Conservation (phyloP, 1,284 basidiomycete species). For the Abortiporus biennis region DNA sequence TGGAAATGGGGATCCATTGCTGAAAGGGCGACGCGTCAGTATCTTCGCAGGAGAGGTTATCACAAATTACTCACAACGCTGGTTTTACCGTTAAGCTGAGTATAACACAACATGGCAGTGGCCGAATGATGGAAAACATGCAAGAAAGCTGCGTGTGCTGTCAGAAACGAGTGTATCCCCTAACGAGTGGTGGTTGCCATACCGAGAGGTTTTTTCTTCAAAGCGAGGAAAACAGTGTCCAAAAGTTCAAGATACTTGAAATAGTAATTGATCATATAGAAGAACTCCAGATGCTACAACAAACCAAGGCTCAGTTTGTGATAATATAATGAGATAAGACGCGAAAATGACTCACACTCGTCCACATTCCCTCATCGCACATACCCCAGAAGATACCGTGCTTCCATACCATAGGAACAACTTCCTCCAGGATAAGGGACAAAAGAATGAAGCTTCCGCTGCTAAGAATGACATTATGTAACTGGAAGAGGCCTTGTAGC, state of each 20-base stretch:
- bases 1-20: constrained; percentile 95
- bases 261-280: constrained; percentile 98
- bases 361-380: constrained; percentile 80
- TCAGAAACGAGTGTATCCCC: background rate
- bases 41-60: constrained; percentile 9
- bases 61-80: constrained; percentile 60
- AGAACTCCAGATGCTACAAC: constrained; percentile 81
- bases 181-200: constrained; percentile 18
- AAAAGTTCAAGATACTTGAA: constrained; percentile 93
- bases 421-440: constrained; percentile 85
- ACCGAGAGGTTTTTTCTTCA: constrained; percentile 98
- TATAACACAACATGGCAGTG: constrained; percentile 93
- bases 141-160: constrained; percentile 67
- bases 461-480: constrained; percentile 89
- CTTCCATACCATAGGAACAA: constrained; percentile 70
- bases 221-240: constrained; percentile 95
- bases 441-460: constrained; percentile 80
- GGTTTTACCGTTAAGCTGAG: constrained; percentile 89
- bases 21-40: constrained; percentile 23
- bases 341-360: constrained; percentile 44
- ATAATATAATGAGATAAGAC: constrained; percentile 1
- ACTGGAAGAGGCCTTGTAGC: constrained; percentile 85
- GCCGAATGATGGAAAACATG: constrained; percentile 99
- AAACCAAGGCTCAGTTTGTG: too few species aligned
- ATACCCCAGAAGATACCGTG: constrained; percentile 74